Evolutionary conservation across 345 rosid species (phyloP).

Genomic region (Capsella bursapastoris): DNA sequence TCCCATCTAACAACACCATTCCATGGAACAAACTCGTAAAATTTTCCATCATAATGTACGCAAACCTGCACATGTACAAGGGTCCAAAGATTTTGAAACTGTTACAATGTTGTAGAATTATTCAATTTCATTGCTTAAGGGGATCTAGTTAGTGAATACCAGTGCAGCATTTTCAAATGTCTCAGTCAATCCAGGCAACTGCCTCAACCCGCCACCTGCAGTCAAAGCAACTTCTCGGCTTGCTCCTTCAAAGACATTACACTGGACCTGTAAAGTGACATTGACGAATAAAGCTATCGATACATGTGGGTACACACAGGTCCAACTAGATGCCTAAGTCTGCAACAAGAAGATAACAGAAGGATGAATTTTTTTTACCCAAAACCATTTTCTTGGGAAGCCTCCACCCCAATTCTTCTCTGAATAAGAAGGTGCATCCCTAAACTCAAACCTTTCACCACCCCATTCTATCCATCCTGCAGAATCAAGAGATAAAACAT

Average conservation of each 20-base stretch:
- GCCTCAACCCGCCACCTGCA: conserved; percentile 90
- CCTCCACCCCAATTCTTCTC: conserved; percentile 99
- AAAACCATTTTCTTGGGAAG: conserved; percentile 98
- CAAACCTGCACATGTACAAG: conserved; percentile 67
- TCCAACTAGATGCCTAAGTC: conserved; percentile 27
- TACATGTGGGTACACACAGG: conserved; percentile 15
- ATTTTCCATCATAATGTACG: conserved; percentile 77
- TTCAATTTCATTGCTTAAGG: conserved; percentile 8
- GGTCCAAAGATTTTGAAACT: conserved; percentile 8
- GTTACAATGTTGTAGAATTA: not conserved
- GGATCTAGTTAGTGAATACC: conserved; percentile 50
- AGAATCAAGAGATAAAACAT: conserved; percentile 29
- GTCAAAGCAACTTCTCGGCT: conserved; percentile 86
- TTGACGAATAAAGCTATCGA: conserved; percentile 18
- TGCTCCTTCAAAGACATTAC: conserved; percentile 90
- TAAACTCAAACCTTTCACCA: conserved; percentile 84
- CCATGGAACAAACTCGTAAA: conserved; percentile 97
- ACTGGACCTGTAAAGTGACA: conserved; percentile 69
- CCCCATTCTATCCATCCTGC: conserved; percentile 99
- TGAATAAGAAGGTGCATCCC: conserved; percentile 92
- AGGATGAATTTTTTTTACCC: conserved; percentile 60
- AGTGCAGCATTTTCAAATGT: conserved; percentile 87
- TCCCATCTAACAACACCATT: conserved; percentile 81
- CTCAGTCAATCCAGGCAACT: conserved; percentile 70
- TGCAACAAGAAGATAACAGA: conserved; percentile 27